A percentile compares a stretch with the other conserved stretches of the same genome.
Conservation (phyloP, 257 asterid genomes). For the Lycium barbarum region DNA sequence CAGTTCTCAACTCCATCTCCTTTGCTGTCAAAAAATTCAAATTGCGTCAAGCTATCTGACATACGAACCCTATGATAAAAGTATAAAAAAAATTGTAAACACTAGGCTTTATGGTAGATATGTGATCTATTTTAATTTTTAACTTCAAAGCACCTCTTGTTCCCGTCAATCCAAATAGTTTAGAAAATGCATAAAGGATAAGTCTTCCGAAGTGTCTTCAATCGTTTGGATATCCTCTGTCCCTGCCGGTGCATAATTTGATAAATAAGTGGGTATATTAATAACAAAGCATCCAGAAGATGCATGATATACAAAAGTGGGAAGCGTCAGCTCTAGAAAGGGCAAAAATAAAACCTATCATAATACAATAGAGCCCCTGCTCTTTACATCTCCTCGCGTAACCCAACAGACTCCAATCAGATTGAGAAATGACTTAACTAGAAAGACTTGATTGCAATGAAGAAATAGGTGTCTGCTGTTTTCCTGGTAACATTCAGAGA, state of each 20-base stretch:
- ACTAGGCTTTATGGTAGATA: too few relatives aligned
- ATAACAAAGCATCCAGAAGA: too few relatives aligned
- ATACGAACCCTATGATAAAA: background rate
- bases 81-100: too few relatives aligned
- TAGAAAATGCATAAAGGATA: conserved; percentile 16
- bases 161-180: background rate
- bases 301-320: too few relatives aligned
- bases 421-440: background rate
- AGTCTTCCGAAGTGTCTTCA: background rate
- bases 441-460: background rate
- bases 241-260: background rate
- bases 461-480: background rate
- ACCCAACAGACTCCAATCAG: background rate
- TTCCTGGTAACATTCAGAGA: background rate
- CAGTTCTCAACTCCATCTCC: background rate
- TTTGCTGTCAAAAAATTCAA: background rate
- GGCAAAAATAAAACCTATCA: too few relatives aligned
- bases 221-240: background rate
- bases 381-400: background rate
- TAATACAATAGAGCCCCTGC: background rate
- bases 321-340: too few relatives aligned
- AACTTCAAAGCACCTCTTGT: background rate
- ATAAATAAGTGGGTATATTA: too few relatives aligned
- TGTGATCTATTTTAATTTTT: too few relatives aligned
- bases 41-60: background rate